Base-by-base conservation (phyloP, 75 land plant genomes). In the Isoetes taiwanensis region DNA sequence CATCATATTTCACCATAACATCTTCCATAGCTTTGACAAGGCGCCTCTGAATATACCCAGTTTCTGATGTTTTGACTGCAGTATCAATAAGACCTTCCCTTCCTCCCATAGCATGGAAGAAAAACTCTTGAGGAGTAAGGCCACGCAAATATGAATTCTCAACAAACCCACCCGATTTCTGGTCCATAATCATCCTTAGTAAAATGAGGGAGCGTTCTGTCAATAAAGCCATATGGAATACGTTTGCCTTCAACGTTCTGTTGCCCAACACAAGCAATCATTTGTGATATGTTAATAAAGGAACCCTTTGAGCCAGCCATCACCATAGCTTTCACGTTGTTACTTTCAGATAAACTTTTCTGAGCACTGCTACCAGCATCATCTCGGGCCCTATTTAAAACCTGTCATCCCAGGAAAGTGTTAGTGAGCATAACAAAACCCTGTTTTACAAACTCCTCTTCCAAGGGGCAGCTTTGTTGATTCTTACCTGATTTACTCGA, bases 221-320 rank as follows among this genome's bases (percentile, higher is more conserved):
- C 90, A 52, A 73, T 70, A 58, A 91, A 93, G 0, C 98, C 98
- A 64, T 54, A 91, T 14, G 99, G 99, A 42, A 94, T 94, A 17
- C 99, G 96, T 58, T 88, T 88, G 0, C 99, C 99, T 54, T 94
- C 99, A 16, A 94, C 99, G 63, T 94, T 94, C 57, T 94, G 99
- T 66, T 94, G 99, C 9, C 99, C 99, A 67, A 94, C 99, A 84
- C 99, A 94, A 57, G 99, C 99, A 78, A 84, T 86, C 99, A 94
- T 94, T 68, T 94, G 99, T 0, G 99, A 94, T 31, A 94, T 88
- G 64, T 94, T 94, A 60, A 94, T 94, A 41, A 94, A 94, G 70
- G 90, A 79, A 29, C 99, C 99, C 65, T 94, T 94, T 4, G 99
- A 94, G 39, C 99, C 99, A 12, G 96, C 96, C 19, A 96, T 94